phyloP scores from a whole-genome alignment of 257 asterid species.

The Gynochthodes officinalis region DNA sequence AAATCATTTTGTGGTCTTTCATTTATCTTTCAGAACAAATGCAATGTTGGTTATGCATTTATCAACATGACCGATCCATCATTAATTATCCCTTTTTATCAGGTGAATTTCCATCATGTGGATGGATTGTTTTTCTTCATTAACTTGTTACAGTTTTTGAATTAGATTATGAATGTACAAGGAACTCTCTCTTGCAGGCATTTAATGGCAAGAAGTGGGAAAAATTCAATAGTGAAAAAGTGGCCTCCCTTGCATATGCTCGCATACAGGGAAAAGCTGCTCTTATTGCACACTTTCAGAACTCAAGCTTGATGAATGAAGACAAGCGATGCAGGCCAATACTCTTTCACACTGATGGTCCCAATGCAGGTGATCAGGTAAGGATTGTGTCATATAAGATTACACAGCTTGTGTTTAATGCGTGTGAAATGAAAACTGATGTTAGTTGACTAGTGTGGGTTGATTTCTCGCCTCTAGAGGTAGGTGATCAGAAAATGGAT shows the following conservation, averaged over 20 bases:
- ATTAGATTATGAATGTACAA: background rate
- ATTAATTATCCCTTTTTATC: slow-evolving; percentile 77
- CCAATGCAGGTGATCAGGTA: slow-evolving; percentile 99
- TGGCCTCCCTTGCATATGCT: slow-evolving; percentile 96
- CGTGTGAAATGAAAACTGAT: slow-evolving; percentile 1
- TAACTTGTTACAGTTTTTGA: background rate
- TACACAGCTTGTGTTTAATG: background rate
- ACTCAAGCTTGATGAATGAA: slow-evolving; percentile 99
- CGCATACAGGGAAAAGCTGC: slow-evolving; percentile 98
- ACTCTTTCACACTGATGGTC: slow-evolving; percentile 97
- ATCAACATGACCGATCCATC: slow-evolving; percentile 95
- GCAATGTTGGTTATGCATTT: slow-evolving; percentile 98
- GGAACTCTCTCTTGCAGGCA: slow-evolving; percentile 43
- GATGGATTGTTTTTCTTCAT: background rate
- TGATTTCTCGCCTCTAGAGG: no score
- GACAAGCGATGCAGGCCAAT: slow-evolving; percentile 99
- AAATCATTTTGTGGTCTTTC: slow-evolving; percentile 16
- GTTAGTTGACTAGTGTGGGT: background rate
- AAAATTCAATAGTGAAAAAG: slow-evolving; percentile 96
- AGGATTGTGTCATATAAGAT: background rate
- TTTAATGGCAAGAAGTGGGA: slow-evolving; percentile 99
- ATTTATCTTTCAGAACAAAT: slow-evolving; percentile 78
- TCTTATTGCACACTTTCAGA: slow-evolving; percentile 95
- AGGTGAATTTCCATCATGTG: slow-evolving; percentile 34
- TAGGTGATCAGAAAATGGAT: no score